Evolutionary conservation across 306 rosid species (phyloP).

Genomic region (Medicago ruthenica): DNA sequence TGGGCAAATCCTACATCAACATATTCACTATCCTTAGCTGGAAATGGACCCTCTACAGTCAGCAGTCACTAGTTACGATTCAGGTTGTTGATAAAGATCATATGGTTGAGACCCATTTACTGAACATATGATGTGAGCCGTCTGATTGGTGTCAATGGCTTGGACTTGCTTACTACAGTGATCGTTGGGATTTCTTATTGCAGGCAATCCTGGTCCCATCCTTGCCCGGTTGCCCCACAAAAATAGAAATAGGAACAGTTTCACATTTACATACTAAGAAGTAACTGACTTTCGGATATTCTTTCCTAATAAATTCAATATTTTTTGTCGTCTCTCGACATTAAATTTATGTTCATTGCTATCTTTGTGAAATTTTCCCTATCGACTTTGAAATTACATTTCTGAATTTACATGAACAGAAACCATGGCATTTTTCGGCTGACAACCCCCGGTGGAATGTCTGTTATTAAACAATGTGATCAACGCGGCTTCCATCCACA

Average conservation of each 20-base stretch:
- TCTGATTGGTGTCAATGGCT: too few relatives aligned
- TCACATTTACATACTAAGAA: not conserved
- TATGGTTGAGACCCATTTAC: too few relatives aligned
- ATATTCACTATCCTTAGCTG: too few relatives aligned
- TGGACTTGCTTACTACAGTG: too few relatives aligned
- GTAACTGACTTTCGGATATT: not conserved
- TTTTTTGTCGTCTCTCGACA: not conserved
- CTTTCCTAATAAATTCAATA: not conserved
- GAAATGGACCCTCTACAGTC: too few relatives aligned
- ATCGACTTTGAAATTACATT: conserved; percentile 9
- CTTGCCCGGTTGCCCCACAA: too few relatives aligned
- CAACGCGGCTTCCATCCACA: conserved; percentile 96
- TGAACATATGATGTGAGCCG: too few relatives aligned
- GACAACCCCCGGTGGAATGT: conserved; percentile 93
- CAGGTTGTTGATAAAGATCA: too few relatives aligned
- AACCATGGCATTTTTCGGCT: conserved; percentile 93
- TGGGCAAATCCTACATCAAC: too few relatives aligned
- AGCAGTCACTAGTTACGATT: too few relatives aligned
- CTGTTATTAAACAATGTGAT: conserved; percentile 85
- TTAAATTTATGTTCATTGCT: not conserved
- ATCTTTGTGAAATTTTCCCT: not conserved
- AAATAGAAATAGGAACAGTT: not conserved
- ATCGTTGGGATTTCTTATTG: too few relatives aligned
- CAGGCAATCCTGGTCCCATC: too few relatives aligned
- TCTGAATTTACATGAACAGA: conserved; percentile 55